A percentile compares a stretch with the other conserved stretches of the same genome.
Evolutionary conservation across 768 basidiomycete species (phyloP).

Genomic region (Amanita phalloides): DNA sequence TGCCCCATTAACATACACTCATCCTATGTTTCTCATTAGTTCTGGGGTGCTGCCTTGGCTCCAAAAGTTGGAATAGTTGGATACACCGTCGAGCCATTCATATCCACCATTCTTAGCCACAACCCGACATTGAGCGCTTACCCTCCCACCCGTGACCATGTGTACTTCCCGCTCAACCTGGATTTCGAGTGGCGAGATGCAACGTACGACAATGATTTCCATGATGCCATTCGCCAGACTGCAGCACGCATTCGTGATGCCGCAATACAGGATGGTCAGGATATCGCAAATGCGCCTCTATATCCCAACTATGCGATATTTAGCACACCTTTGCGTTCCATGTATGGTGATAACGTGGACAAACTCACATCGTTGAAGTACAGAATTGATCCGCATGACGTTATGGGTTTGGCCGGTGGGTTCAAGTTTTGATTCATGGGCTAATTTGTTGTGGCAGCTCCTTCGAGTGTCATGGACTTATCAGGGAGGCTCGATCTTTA

Average conservation of each 20-base stretch:
- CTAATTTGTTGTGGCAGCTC: no score
- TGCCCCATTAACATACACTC: not conserved
- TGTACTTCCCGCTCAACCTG: slow-evolving; percentile 18
- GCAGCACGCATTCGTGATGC: slow-evolving; percentile 24
- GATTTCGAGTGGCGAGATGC: slow-evolving; percentile 13
- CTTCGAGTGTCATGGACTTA: no score
- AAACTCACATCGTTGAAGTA: slow-evolving; percentile 23
- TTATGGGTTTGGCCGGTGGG: slow-evolving; percentile 44
- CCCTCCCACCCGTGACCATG: slow-evolving; percentile 21
- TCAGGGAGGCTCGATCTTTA: no score
- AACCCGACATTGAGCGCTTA: slow-evolving; percentile 28
- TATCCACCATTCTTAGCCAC: slow-evolving; percentile 27
- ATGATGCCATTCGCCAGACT: slow-evolving; percentile 23
- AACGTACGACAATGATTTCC: slow-evolving; percentile 15
- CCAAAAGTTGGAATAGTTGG: slow-evolving; percentile 13
- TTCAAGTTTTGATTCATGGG: slow-evolving; percentile 26
- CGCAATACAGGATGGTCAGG: slow-evolving; percentile 21
- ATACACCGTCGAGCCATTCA: slow-evolving; percentile 35
- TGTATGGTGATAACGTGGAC: slow-evolving; percentile 31
- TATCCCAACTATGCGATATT: slow-evolving; percentile 34
- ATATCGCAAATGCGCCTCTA: slow-evolving; percentile 18
- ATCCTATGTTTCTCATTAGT: not conserved
- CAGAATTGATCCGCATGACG: slow-evolving; percentile 33
- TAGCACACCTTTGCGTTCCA: slow-evolving; percentile 27
- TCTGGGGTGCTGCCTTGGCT: not conserved